Percentiles rank a stretch among this genome's conserved stretches.
Conservation (phyloP, 1,284 basidiomycete species). For the Amylostereum areolatum region DNA sequence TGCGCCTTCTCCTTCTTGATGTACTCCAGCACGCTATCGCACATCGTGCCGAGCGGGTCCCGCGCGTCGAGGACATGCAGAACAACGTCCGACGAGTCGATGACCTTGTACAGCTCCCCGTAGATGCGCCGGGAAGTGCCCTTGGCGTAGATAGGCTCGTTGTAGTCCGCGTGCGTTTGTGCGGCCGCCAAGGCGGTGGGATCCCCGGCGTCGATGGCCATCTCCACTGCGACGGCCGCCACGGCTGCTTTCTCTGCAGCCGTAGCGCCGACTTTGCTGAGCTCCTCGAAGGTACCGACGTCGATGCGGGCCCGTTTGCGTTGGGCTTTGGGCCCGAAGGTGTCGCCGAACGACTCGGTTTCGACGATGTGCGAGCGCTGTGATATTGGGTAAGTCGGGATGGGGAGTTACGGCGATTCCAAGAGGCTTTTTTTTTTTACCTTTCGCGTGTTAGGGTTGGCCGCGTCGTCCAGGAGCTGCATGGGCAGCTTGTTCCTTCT, state of each 20-base stretch:
- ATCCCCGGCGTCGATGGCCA: conserved; percentile 13
- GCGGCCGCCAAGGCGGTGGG: conserved; percentile 27
- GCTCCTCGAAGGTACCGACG: conserved; percentile 83
- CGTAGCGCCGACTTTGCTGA: conserved; percentile 61
- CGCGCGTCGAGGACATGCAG: conserved; percentile 95
- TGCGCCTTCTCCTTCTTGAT: conserved; percentile 95
- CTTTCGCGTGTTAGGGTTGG: conserved; percentile 74
- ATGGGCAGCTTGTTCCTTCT: conserved; percentile 93
- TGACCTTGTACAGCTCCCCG: conserved; percentile 98
- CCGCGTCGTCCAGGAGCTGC: conserved; percentile 85
- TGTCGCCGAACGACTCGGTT: conserved; percentile 88
- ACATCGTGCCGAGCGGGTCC: conserved; percentile 95
- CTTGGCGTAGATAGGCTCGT: conserved; percentile 87
- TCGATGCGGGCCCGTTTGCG: conserved; percentile 84
- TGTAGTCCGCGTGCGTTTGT: conserved; percentile 68
- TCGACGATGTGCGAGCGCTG: conserved; percentile 89
- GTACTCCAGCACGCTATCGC: conserved; percentile 92
- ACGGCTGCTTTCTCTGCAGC: conserved; percentile 33
- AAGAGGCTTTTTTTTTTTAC: no score
- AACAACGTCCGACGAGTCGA: conserved; percentile 97
- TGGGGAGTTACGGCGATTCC: conserved; percentile 15
- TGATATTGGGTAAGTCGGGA: background rate
- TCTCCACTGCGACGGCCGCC: conserved; percentile 27
- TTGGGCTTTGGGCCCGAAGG: conserved; percentile 92
- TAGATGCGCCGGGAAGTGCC: conserved; percentile 95